Conservation (phyloP, 2,329 filamentous ascomycete genomes). For the Pyricularia grisea region DNA sequence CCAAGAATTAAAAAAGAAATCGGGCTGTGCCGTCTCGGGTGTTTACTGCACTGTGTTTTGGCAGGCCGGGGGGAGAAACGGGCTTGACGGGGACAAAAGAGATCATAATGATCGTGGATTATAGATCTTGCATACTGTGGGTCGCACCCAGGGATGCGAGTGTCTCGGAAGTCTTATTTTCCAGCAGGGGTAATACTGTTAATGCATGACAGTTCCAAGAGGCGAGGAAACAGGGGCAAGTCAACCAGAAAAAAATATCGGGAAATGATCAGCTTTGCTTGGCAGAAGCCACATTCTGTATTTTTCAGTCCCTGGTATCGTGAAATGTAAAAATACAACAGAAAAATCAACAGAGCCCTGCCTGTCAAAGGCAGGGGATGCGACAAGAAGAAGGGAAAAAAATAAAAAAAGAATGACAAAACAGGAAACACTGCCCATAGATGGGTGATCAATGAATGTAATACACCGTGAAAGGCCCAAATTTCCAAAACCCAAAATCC, state of each 20-base stretch:
- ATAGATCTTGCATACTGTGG: background rate
- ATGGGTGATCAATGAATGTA: background rate
- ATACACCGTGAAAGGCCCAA: background rate
- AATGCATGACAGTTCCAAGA: background rate
- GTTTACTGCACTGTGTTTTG: background rate
- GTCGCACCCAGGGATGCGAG: background rate
- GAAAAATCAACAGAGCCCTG: background rate
- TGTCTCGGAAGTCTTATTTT: background rate
- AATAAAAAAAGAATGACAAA: background rate
- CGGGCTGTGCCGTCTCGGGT: background rate
- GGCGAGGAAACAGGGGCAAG: background rate
- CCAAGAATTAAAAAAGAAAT: background rate
- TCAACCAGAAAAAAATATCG: background rate
- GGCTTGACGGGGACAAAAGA: no score
- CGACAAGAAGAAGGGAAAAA: background rate
- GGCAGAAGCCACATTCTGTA: background rate
- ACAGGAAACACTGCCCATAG: background rate
- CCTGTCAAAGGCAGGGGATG: background rate
- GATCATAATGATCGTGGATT: background rate
- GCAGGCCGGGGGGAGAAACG: no score
- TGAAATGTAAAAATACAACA: background rate
- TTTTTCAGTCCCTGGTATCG: background rate
- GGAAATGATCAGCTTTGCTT: background rate
- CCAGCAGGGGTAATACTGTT: background rate
- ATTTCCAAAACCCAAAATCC: background rate